These are phyloP conservation scores for Boletus pseudopeckii DNA, from an alignment of 768 basidiomycete species.

Conservation along the genomic window DNA sequence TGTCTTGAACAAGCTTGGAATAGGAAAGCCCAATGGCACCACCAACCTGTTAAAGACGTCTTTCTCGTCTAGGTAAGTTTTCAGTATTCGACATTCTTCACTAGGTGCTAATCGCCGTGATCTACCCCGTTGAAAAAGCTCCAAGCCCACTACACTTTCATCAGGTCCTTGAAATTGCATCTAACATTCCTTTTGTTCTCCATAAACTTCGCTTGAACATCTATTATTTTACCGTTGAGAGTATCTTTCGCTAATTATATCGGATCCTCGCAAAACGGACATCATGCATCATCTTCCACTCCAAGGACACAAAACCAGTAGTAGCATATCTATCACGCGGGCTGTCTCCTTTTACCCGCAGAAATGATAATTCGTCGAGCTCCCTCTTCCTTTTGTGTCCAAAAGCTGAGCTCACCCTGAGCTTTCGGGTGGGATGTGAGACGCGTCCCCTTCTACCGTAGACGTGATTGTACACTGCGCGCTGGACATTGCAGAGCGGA, in stretches of 20 bases:
- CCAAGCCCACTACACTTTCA: slow-evolving; percentile 11
- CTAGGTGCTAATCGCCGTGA: slow-evolving; percentile 4
- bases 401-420: slow-evolving; percentile 83
- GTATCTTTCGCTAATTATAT: slow-evolving; percentile 20
- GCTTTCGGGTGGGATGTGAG: slow-evolving; percentile 78
- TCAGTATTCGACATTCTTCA: background rate
- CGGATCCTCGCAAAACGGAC: slow-evolving; percentile 16
- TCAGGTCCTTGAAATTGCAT: slow-evolving; percentile 15
- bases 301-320: slow-evolving; percentile 10
- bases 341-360: slow-evolving; percentile 30
- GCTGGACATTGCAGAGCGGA: slow-evolving; percentile 3
- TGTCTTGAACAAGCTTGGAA: slow-evolving; percentile 77
- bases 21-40: slow-evolving; percentile 63
- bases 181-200: slow-evolving; percentile 8
- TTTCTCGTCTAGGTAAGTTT: slow-evolving; percentile 50
- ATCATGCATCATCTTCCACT: slow-evolving; percentile 11
- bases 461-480: background rate
- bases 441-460: slow-evolving; percentile 56
- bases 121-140: slow-evolving; percentile 9
- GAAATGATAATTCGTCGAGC: slow-evolving; percentile 57
- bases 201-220: background rate
- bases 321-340: slow-evolving; percentile 19
- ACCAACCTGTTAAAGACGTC: slow-evolving; percentile 67
- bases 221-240: slow-evolving; percentile 10
- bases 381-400: slow-evolving; percentile 84